These are phyloP conservation scores for Citrullus amarus DNA, from an alignment of 306 rosid species.

Conservation along the genomic window DNA sequence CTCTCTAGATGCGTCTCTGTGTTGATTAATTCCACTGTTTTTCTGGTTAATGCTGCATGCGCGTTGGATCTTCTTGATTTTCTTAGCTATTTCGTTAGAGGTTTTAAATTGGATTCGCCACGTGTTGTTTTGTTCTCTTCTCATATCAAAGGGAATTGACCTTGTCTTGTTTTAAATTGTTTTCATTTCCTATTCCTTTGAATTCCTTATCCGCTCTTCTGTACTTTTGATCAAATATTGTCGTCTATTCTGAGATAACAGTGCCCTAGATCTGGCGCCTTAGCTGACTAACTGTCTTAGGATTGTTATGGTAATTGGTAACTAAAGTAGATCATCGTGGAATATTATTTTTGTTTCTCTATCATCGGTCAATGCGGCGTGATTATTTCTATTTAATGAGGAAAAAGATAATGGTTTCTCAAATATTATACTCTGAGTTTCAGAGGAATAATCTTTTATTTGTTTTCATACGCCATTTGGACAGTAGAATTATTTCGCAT, in stretches of 20 bases:
- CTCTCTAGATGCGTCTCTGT: conserved; percentile 5
- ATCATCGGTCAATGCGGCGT: too few species aligned
- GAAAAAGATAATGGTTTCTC: background rate
- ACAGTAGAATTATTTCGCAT: background rate
- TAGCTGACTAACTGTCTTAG: background rate
- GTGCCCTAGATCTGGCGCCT: background rate
- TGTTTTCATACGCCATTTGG: background rate
- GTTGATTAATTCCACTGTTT: background rate
- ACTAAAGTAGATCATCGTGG: background rate
- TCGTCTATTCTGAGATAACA: background rate
- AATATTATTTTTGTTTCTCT: background rate
- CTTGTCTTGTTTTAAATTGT: background rate
- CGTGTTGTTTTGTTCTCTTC: background rate
- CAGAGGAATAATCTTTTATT: background rate
- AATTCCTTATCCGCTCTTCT: background rate
- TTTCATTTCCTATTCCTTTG: background rate
- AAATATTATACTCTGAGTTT: background rate
- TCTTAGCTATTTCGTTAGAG: background rate
- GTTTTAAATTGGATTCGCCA: background rate
- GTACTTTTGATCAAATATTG: too few species aligned
- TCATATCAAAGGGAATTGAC: background rate
- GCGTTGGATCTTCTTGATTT: background rate
- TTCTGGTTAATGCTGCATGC: background rate
- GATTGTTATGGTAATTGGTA: background rate
- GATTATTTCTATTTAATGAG: too few species aligned